phyloP scores from a whole-genome alignment of 2,329 filamentous ascomycete species.

The Botryotinia narcissicola region DNA sequence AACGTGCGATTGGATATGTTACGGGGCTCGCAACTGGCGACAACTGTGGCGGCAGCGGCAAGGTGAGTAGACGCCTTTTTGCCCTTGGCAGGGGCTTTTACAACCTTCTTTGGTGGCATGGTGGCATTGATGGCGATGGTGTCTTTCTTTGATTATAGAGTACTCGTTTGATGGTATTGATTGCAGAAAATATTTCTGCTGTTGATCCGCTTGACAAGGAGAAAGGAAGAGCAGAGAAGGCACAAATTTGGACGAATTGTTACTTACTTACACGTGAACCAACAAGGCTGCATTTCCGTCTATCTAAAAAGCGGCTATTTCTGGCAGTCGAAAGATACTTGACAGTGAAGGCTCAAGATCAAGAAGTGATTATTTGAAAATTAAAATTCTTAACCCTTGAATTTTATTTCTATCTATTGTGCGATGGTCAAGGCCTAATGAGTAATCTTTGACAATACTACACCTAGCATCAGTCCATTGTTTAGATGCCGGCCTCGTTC shows the following conservation, averaged over 20 bases:
- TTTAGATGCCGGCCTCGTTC: too few relatives aligned
- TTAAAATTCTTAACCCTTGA: not conserved
- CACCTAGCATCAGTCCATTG: too few relatives aligned
- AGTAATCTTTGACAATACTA: too few relatives aligned
- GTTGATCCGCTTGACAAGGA: not conserved
- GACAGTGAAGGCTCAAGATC: not conserved
- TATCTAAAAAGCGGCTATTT: not conserved
- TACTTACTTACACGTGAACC: not conserved
- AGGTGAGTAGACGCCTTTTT: not conserved
- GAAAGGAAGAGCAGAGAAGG: not conserved
- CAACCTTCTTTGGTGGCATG: not conserved
- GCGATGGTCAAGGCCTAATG: not conserved
- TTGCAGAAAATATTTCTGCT: not conserved
- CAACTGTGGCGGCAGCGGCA: not conserved
- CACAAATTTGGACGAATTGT: not conserved
- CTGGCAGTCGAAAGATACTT: not conserved
- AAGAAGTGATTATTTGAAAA: not conserved
- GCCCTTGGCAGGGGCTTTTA: not conserved
- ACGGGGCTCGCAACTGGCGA: not conserved
- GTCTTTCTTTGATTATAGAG: not conserved
- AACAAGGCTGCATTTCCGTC: not conserved
- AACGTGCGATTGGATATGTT: not conserved
- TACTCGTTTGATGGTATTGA: not conserved
- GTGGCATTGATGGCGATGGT: not conserved
- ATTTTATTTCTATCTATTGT: not conserved